These are phyloP conservation scores for Beauveria bassiana DNA, from an alignment of 2,329 filamentous ascomycete genomes.

Conservation along the genomic window DNA sequence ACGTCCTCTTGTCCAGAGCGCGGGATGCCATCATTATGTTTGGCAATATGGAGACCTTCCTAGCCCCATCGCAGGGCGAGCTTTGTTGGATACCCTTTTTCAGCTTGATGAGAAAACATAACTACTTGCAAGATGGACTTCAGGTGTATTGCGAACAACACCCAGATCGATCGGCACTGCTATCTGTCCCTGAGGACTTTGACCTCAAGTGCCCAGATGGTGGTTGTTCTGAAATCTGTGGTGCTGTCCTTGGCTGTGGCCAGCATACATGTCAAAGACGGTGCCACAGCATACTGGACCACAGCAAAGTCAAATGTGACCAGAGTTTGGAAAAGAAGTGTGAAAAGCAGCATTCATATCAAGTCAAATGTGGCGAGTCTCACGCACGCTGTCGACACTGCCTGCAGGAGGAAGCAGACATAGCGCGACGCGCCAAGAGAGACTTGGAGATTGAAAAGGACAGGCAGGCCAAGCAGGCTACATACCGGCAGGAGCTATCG, in stretches of 20 bases:
- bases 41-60: conserved; percentile 62
- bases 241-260: conserved; percentile 44
- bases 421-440: conserved; percentile 33
- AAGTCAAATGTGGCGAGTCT: conserved; percentile 36
- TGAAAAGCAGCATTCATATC: conserved; percentile 39
- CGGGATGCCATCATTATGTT: conserved; percentile 60
- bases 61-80: conserved; percentile 35
- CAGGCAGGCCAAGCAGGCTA: conserved; percentile 34
- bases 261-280: conserved; percentile 49
- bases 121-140: conserved; percentile 51
- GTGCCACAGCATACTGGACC: conserved; percentile 57
- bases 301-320: conserved; percentile 38
- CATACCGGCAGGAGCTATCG: conserved; percentile 37
- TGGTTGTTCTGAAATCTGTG: conserved; percentile 56
- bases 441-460: conserved; percentile 44
- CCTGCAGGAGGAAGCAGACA: conserved; percentile 37
- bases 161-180: conserved; percentile 35
- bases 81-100: conserved; percentile 52
- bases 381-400: conserved; percentile 43
- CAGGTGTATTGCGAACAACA: conserved; percentile 55
- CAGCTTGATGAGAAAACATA: conserved; percentile 40
- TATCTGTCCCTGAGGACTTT: conserved; percentile 50
- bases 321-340: conserved; percentile 39
- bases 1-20: conserved; percentile 62
- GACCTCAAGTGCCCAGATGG: conserved; percentile 57